Conservation (phyloP, 768 basidiomycete genomes). For the Rhodotorula kratochvilovae region DNA sequence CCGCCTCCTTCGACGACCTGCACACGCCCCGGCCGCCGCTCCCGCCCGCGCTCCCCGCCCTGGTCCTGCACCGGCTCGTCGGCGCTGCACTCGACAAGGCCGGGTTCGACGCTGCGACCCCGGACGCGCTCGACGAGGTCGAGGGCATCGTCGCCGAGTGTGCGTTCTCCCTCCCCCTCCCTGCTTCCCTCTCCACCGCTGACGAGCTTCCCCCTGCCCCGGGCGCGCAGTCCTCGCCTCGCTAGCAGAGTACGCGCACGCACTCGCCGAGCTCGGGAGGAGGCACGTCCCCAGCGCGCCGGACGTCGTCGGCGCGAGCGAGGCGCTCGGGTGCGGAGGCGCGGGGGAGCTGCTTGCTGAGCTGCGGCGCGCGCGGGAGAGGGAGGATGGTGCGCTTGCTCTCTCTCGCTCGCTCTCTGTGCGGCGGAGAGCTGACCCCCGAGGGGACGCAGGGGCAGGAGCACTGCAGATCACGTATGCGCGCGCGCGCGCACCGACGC, state of each 20-base stretch:
- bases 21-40: conserved; percentile 1
- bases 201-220: not conserved
- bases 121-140: conserved; percentile 19
- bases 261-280: conserved; percentile 29
- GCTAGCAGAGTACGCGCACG: conserved; percentile 12
- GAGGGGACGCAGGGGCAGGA: not conserved
- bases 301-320: conserved; percentile 14
- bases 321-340: conserved; percentile 10
- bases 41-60: conserved; percentile 11
- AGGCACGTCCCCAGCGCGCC: conserved; percentile 21
- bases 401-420: not conserved
- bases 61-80: conserved; percentile 9
- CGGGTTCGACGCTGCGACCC: conserved; percentile 17
- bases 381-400: not conserved
- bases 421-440: not conserved
- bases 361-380: not conserved
- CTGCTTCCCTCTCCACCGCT: not conserved
- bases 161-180: not conserved
- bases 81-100: not conserved
- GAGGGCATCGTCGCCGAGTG: conserved; percentile 23
- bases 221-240: conserved; percentile 26
- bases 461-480: conserved; percentile 7
- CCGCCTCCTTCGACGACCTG: not conserved
- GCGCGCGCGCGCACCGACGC: not conserved
- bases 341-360: conserved; percentile 6